Conservation (phyloP, 108 stramenopile genomes). For the Cylindrotheca fusiformis region DNA sequence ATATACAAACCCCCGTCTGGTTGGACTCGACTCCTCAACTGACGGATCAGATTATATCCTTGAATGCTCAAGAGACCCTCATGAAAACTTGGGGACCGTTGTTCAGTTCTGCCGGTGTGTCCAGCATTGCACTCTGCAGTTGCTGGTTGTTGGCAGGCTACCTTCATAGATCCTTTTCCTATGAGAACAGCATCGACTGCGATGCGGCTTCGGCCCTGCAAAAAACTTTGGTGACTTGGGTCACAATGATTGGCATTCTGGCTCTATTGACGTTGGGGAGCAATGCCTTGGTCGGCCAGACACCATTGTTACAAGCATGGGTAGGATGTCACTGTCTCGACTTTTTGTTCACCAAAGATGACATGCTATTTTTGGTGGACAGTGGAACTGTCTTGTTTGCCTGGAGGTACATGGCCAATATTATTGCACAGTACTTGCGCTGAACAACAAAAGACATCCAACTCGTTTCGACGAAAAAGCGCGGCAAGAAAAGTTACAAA, state of each 20-base stretch:
- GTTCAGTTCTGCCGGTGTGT: constrained; percentile 46
- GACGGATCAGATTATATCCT: constrained; percentile 23
- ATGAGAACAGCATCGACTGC: constrained; percentile 66
- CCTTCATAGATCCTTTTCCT: constrained; percentile 54
- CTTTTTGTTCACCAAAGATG: constrained; percentile 55
- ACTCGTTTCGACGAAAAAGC: no score
- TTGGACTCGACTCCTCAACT: constrained; percentile 35
- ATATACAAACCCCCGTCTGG: constrained; percentile 56
- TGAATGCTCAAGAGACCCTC: constrained; percentile 17
- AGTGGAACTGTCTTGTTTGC: constrained; percentile 56
- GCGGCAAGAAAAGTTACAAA: no score
- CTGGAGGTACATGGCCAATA: constrained; percentile 70
- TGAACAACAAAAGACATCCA: neutral
- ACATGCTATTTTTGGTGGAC: constrained; percentile 74
- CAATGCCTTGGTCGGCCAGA: constrained; percentile 13
- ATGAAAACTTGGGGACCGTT: constrained; percentile 59
- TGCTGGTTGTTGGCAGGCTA: constrained; percentile 70
- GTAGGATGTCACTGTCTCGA: constrained; percentile 2
- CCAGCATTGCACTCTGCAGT: constrained; percentile 55
- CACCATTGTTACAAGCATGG: neutral
- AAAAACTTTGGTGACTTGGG: constrained; percentile 68
- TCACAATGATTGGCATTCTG: constrained; percentile 43
- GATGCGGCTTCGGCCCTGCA: constrained; percentile 36
- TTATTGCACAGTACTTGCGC: constrained; percentile 34
- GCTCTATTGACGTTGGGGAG: constrained; percentile 33